Base-by-base conservation (phyloP, 495 filamentous ascomycete genomes). In the Penicillium herquei region DNA sequence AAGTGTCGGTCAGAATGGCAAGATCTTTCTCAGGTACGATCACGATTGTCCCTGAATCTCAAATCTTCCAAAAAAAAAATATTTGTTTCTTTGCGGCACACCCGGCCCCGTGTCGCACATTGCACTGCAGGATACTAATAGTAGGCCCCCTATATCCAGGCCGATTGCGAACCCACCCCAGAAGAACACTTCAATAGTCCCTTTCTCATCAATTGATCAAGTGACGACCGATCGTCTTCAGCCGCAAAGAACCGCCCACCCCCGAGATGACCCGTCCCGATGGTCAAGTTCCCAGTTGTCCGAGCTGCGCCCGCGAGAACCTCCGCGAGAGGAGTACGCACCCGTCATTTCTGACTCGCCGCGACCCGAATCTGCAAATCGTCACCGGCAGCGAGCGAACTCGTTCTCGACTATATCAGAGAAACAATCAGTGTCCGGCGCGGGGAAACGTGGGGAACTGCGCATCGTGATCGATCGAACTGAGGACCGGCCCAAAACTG, bases 1-100 rank as follows among this genome's bases (percentile, higher is more conserved):
- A 21, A 97, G 96, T 74, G 88, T 98, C 53, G 92, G 92, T 44
- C 89, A 91, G 66, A 93, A 94, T 75, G 93, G 93, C 35, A 87
- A 87, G 71, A 92, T 98, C 69, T 98, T 94, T 70, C 75, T 98
- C 55, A 90, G 92, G 93, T 96, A 88, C 68, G 82, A 67, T 62
- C 53, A 35, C 44, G 55, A 32, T 55, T 50, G 43, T 45, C 12
- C n/a, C 43, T 32, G 26, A 32, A 46, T 46, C 30, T 46, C 43
- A 14, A 46, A 57, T 58, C 16, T 54, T 67, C 18, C 59, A 50
- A 26, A 50, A 26, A 26, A 26, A 26, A 37, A 37, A 37, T 37
- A 3, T 13, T 6, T 13, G 2, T 2, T 37, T 37, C 34, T 37
- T 37, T 37, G 34, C 34, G 34, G 40, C 47, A 30, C 7, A 16